Evolutionary conservation across 345 rosid species (phyloP).

Genomic region (Limnanthes douglasii): DNA sequence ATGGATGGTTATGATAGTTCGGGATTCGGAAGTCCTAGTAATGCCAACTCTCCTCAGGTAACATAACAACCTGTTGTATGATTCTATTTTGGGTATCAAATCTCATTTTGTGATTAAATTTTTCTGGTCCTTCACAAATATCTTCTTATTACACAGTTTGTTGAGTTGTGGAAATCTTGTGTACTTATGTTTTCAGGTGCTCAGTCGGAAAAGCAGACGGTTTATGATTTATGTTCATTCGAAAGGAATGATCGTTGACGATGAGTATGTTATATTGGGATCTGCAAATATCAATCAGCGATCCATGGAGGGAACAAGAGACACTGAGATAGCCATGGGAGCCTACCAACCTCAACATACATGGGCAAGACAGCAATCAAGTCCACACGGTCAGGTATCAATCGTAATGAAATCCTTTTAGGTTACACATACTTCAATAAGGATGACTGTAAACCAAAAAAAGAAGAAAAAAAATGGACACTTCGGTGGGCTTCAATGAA

Average conservation of each 20-base stretch:
- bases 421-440: no score
- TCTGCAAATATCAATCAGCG: conserved; percentile 98
- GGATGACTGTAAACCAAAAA: no score
- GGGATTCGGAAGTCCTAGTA: conserved; percentile 19
- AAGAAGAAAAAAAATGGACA: no score
- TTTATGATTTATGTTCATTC: conserved; percentile 97
- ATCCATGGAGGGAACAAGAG: conserved; percentile 93
- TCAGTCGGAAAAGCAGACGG: conserved; percentile 42
- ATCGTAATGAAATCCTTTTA: no score
- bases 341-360: conserved; percentile 91
- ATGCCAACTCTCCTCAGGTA: conserved; percentile 62
- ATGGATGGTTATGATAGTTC: conserved; percentile 7
- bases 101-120: background rate
- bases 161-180: conserved; percentile 1
- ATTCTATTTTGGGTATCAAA: background rate
- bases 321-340: conserved; percentile 97
- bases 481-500: no score
- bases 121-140: no score
- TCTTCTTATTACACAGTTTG: no score
- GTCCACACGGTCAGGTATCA: conserved; percentile 75
- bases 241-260: conserved; percentile 94
- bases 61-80: background rate
- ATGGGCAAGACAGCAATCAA: conserved; percentile 45
- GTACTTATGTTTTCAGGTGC: conserved; percentile 27
- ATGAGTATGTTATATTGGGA: conserved; percentile 71